Base-by-base conservation (phyloP, 352 stramenopile species). In the Phytophthora cryptogea region DNA sequence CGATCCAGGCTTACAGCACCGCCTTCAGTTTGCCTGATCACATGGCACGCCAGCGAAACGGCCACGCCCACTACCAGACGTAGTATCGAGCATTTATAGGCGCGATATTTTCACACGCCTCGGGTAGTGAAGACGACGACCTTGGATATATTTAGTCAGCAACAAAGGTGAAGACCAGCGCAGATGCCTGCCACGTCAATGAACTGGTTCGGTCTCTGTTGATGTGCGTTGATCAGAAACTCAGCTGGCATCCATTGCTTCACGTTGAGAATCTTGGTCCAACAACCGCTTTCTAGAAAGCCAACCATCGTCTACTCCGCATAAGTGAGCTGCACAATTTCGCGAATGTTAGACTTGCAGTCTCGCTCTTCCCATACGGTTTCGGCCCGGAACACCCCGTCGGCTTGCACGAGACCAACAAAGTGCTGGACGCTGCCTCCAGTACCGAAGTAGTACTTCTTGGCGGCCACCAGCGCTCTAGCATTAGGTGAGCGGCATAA, bases 381-480 rank as follows among this genome's bases (percentile, higher is more conserved):
- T 36, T 84, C 51, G 0, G 83, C 81, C 2, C 31, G 44, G n/a
- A 95, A 81, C 9, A 76, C 50, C 5, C 66, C 70, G 13, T 92
- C 80, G 0, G 54, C 39, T 6, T 60, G 30, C 23, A 94, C 79
- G 36, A 94, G 42, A 1, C 73, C 54, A 20, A 91, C 63, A 50
- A 95, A 95, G 63, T 94, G 80, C 68, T 95, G 82, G n/a, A 94
- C 83, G 42, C 86, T 92, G n/a, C 86, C 86, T 30, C 83, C 83
- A 2, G 84, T 93, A 8, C 86, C 86, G 59, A 95, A 95, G 61
- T 94, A 95, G 47, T 95, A 95, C 54, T 91, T 92, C 65, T 95
- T 95, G 11, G 86, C 84, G 0, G 84, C 84, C 10, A 95, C 76
- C 6, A 94, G 68, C 23, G 82, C 84, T 16, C 86, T 68, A 9